Evolutionary conservation across 2,329 filamentous ascomycete species (phyloP), one percentile per base, ranked within the genome.

Genomic region (Penicillium sp.): DNA sequence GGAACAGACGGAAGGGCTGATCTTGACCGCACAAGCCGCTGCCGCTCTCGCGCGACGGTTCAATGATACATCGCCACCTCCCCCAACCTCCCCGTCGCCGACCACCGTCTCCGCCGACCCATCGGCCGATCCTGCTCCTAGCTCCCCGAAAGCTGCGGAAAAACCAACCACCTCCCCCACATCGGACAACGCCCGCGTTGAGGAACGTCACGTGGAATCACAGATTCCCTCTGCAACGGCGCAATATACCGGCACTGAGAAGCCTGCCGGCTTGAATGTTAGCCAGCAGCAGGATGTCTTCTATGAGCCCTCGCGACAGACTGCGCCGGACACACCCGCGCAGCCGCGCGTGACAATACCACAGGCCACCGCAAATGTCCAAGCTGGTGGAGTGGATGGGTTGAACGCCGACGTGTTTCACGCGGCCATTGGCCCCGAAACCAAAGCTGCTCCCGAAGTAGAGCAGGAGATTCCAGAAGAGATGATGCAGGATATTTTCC

Each of bases 401-500:
- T 72, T 86, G 53, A 84, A 86, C 61, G 76, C 82, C 52, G 84
- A 86, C 68, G 79, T 83, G 1, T 86, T 79, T 67, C 82, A 82
- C 61, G 74, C 73, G 16, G 67, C 73, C 11, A 62, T 65, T 39
- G 48, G 52, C 21, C 22, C 63, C n/a, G 56, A 60, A 21, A 63
- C 65, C 43, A 41, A 58, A 26, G 16, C 48, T 19, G 55, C 56
- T 21, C 62, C 74, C 5, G 65, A 71, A 33, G 70, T 74, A 50
- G 69, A 79, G 54, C 76, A 80, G 19, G 77, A 82, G n/a, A 57
- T 82, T 16, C 79, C 84, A 4, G 82, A 85, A 52, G 85, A 82
- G 47, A 77, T 87, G 65, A 81, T 88, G 65, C 80, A 81, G 5
- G 81, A 85, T 61, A 71, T 89, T 0, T 89, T 89, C 66, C 82